phyloP scores from a whole-genome alignment of 2,329 filamentous ascomycete species.

The Colletotrichum musae region DNA sequence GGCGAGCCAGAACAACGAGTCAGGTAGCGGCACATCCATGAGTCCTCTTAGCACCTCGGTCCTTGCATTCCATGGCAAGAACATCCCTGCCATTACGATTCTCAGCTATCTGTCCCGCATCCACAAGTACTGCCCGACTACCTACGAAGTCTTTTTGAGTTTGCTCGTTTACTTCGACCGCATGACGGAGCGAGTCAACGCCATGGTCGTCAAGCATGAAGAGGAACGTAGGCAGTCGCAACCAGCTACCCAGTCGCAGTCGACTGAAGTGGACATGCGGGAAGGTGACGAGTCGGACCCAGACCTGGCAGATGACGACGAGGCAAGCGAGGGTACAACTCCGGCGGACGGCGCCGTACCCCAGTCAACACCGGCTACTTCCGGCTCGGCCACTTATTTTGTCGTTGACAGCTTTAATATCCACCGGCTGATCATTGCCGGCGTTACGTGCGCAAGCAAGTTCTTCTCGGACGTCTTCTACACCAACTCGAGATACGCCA shows the following conservation, averaged over 20 bases:
- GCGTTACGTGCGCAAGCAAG: constrained; percentile 98
- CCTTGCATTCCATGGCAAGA: constrained; percentile 97
- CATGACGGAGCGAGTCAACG: constrained; percentile 97
- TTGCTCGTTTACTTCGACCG: constrained; percentile 97
- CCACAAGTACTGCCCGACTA: constrained; percentile 98
- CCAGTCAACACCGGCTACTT: constrained; percentile 37
- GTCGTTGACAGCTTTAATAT: constrained; percentile 99
- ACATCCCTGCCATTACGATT: constrained; percentile 96
- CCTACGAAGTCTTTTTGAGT: constrained; percentile 97
- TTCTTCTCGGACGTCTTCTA: constrained; percentile 99
- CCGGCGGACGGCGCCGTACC: constrained; percentile 41
- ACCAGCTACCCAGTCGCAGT: constrained; percentile 44
- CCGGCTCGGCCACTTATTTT: constrained; percentile 73
- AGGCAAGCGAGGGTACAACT: constrained; percentile 48
- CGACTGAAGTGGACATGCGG: constrained; percentile 53
- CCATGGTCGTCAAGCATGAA: constrained; percentile 79
- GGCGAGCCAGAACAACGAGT: constrained; percentile 62
- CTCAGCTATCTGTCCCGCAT: constrained; percentile 95
- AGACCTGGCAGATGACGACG: constrained; percentile 64
- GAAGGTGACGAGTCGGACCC: constrained; percentile 62
- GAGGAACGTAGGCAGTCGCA: constrained; percentile 59
- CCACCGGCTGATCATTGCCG: constrained; percentile 94
- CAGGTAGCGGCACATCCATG: constrained; percentile 70
- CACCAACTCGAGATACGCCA: constrained; percentile 98
- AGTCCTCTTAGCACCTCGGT: constrained; percentile 76